Percentiles rank a stretch among this genome's conserved stretches.
These are phyloP conservation scores for Neurospora sp. DNA, from an alignment of 495 filamentous ascomycete genomes.

Conservation along the genomic window DNA sequence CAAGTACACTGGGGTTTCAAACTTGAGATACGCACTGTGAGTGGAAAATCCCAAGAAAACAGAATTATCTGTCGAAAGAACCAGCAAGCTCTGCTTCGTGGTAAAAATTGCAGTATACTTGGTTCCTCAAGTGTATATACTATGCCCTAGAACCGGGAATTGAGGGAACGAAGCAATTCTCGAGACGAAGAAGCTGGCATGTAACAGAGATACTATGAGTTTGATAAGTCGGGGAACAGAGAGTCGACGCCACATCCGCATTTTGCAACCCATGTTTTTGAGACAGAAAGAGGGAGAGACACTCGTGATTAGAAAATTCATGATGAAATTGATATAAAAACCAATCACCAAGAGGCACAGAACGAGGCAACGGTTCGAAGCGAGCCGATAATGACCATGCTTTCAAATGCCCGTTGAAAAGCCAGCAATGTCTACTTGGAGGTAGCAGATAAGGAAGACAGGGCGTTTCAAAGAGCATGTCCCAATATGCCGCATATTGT, in stretches of 20 bases:
- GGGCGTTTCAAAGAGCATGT: neutral
- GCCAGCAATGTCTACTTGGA: neutral
- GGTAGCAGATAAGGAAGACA: neutral
- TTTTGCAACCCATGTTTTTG: neutral
- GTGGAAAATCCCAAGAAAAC: no score
- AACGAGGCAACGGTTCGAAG: neutral
- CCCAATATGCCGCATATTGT: neutral
- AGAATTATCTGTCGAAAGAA: no score
- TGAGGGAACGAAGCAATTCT: no score
- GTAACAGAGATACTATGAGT: neutral
- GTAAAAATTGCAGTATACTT: no score
- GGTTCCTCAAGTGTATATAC: no score
- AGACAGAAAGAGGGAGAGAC: neutral
- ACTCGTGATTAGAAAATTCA: neutral
- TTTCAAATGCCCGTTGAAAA: neutral
- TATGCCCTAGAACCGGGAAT: no score
- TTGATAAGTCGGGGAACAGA: neutral
- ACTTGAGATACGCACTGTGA: no score
- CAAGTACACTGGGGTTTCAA: neutral
- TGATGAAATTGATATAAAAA: neutral
- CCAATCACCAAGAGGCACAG: neutral
- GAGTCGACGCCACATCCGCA: neutral
- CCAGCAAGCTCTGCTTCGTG: no score
- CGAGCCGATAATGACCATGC: neutral
- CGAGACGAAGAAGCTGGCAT: no score